Evolutionary conservation across 306 rosid genomes (phyloP), one percentile per base, ranked within the genome.

Genomic region (Argentina anserina): DNA sequence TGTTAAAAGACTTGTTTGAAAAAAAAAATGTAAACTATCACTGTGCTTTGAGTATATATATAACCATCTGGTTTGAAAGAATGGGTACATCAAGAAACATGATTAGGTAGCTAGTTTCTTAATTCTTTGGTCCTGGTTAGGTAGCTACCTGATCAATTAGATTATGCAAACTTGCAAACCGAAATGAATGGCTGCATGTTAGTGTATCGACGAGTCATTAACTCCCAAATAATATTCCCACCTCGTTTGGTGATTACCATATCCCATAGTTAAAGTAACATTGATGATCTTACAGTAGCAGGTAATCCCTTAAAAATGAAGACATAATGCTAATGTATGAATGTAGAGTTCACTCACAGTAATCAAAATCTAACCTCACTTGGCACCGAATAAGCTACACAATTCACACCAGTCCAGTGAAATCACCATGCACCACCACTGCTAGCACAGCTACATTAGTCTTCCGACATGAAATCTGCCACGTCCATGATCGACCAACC

Each of bases 21-120:
- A 20, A 25, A 53, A 11, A 20, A 25, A 58, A 6, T 26, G 63
- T 58, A 28, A 28, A 58, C 37, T 26, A 58, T 13, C 31, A 10
- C 5, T 12, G 17, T 56, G 62, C 18, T 56, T 26, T 5, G 62
- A 53, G 62, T 56, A 26, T 53, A 56, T 56, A 26, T 53, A 56
- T 52, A 21, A 53, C 23, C 60, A 13, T 28, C 37, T 20, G 37
- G 64, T 58, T 58, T 58, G 64, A 58, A 58, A 58, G 37, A 26
- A 58, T 23, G 20, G n/a, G 31, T 25, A 14, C 20, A 58, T 8
- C 5, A 33, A 60, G 36, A 41, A 60, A 41, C 65, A 29, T 59
- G 40, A 28, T 59, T 59, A 14, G 65, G 65, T 59, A 59, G 65
- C 65, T 29, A 59, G 6, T 59, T 59, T 59, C 65, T 15, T n/a